Evolutionary conservation across 2,329 filamentous ascomycete genomes (phyloP).

Genomic region (Monilinia aucupariae): DNA sequence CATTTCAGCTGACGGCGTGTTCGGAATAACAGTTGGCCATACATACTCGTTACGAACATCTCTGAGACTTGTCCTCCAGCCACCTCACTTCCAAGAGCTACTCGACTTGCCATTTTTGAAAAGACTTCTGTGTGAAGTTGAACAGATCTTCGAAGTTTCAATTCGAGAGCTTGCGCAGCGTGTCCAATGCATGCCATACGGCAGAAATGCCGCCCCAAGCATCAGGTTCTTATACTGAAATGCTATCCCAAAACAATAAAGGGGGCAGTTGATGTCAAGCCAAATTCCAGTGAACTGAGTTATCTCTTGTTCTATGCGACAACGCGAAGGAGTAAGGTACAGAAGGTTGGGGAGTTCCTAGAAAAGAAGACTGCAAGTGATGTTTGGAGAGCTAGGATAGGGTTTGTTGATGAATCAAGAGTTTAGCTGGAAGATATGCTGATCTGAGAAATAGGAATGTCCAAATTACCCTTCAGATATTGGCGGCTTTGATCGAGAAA

Average conservation of each 20-base stretch:
- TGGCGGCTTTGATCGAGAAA: slow-evolving; percentile 89
- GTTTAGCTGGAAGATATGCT: slow-evolving; percentile 17
- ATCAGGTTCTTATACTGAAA: slow-evolving; percentile 92
- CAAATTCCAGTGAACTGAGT: slow-evolving; percentile 93
- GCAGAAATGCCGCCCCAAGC: slow-evolving; percentile 78
- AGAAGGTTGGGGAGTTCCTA: slow-evolving; percentile 90
- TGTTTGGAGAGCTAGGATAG: slow-evolving; percentile 81
- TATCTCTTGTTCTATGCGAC: slow-evolving; percentile 96
- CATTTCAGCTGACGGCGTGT: slow-evolving; percentile 14
- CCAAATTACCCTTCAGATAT: slow-evolving; percentile 89
- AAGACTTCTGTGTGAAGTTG: not conserved
- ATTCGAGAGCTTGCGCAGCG: slow-evolving; percentile 4
- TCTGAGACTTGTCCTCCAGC: not conserved
- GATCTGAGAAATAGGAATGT: slow-evolving; percentile 61
- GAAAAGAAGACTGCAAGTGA: slow-evolving; percentile 91
- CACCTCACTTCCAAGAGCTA: not conserved
- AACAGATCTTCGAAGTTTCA: slow-evolving; percentile 1
- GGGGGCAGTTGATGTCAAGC: slow-evolving; percentile 85
- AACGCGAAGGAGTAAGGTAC: slow-evolving; percentile 88
- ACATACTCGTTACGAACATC: too few species aligned
- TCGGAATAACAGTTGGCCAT: slow-evolving; percentile 10
- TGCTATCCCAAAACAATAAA: slow-evolving; percentile 94
- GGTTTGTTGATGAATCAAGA: slow-evolving; percentile 50
- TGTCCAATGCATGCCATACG: slow-evolving; percentile 56
- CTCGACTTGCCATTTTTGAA: not conserved